Conservation (phyloP, 768 basidiomycete genomes). For the Rhizopogon salebrosus region DNA sequence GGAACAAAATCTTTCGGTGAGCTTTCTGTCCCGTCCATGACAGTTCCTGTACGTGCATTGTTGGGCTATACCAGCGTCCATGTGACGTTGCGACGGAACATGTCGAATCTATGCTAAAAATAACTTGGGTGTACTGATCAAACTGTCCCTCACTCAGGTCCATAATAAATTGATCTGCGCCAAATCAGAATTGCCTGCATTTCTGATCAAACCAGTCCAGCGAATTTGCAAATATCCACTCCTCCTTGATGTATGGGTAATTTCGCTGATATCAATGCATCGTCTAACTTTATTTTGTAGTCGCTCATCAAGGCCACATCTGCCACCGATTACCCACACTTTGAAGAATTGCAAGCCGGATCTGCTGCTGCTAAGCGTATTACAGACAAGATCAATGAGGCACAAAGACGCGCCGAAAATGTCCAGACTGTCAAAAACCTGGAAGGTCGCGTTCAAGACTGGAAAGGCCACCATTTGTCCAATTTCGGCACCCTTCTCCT, state of each 20-base stretch:
- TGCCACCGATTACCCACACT: slow-evolving; percentile 57
- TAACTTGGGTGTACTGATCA: slow-evolving; percentile 13
- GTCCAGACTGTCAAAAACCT: slow-evolving; percentile 85
- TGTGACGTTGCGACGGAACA: slow-evolving; percentile 22
- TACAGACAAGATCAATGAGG: slow-evolving; percentile 94
- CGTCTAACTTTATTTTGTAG: slow-evolving; percentile 32
- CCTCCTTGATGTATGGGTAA: slow-evolving; percentile 71
- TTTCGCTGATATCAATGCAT: slow-evolving; percentile 10
- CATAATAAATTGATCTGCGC: slow-evolving; percentile 83
- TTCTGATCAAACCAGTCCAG: slow-evolving; percentile 98
- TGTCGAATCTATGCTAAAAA: slow-evolving; percentile 10
- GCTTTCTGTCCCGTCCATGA: slow-evolving; percentile 27
- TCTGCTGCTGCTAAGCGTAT: slow-evolving; percentile 87
- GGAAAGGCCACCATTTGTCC: slow-evolving; percentile 96
- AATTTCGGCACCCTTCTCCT: slow-evolving; percentile 93
- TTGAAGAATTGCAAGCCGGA: slow-evolving; percentile 79
- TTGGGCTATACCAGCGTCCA: slow-evolving; percentile 4
- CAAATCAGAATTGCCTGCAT: slow-evolving; percentile 89
- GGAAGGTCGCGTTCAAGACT: slow-evolving; percentile 86
- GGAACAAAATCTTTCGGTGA: slow-evolving; percentile 80
- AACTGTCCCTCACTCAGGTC: slow-evolving; percentile 44
- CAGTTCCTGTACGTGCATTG: background rate
- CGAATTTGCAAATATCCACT: slow-evolving; percentile 98
- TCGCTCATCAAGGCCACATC: slow-evolving; percentile 71
- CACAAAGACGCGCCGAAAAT: slow-evolving; percentile 88